Base-by-base conservation (phyloP, 148 eudicot genomes). In the Beta vulgaris region DNA sequence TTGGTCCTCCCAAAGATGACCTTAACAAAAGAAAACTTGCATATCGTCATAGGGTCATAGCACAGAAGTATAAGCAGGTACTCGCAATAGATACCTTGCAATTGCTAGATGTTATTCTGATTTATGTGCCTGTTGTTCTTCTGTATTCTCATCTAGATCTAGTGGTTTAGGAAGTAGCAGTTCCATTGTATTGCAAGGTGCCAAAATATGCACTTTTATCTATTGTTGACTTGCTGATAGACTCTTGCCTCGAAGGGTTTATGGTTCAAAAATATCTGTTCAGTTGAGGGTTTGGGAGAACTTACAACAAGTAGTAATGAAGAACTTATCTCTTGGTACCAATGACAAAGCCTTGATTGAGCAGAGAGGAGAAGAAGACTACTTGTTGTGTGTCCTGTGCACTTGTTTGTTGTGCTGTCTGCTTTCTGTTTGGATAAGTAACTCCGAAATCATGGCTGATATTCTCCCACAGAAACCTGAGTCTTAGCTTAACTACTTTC, bases 11-110 rank as follows among this genome's bases (percentile, higher is more conserved):
- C 29, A 31, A 34, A 57, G 95, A 92, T 78, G 90, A 87, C 39
- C 62, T 55, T 64, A 90, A 90, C 77, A 89, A 85, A 82, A 87
- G 89, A 71, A 94, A 90, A 82, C 85, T 92, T 32, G 91, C 92
- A 14, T 92, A 90, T 69, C 87, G 97, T 37, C 96, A 86, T 78
- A 90, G 97, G 26, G 64, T 81, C 13, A 78, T 88, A 72, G 86
- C 88, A 32, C 78, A 89, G 29, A 92, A 92, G 82, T 94, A 90
- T 85, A 83, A 81, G 71, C 86, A 92, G 98, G 98, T 94, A 70
- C 53, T 36, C 75, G 31, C 39, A 37, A 69, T 37, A 28, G 18
- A 74, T 8, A 21, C 48, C 42, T 79, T 60, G 55, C 36, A 25
- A n/a, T 29, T 14, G 0, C 32, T 64, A 31, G 31, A 34, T 2